These are phyloP conservation scores for Neurospora sp. DNA, from an alignment of 495 filamentous ascomycete species.

Conservation along the genomic window DNA sequence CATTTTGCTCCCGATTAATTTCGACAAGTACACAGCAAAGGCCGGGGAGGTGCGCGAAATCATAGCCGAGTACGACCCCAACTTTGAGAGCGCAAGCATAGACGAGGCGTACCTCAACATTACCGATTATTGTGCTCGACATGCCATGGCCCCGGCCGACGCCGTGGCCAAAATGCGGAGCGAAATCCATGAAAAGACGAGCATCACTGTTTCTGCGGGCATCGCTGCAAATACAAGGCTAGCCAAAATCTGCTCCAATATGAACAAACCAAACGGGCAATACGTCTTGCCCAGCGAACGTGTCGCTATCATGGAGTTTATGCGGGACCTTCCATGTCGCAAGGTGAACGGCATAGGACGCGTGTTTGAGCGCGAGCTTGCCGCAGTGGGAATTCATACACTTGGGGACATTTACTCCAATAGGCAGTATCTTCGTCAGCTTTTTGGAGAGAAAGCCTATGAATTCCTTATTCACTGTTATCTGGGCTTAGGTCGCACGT, in stretches of 20 bases:
- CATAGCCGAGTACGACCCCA: conserved; percentile 73
- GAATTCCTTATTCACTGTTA: conserved; percentile 77
- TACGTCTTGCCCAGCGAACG: conserved; percentile 64
- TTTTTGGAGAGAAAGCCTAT: conserved; percentile 89
- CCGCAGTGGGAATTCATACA: conserved; percentile 75
- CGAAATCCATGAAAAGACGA: conserved; percentile 65
- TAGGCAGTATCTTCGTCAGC: conserved; percentile 54
- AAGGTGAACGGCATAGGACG: conserved; percentile 92
- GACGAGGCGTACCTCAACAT: conserved; percentile 98
- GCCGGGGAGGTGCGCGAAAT: conserved; percentile 80
- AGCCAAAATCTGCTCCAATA: conserved; percentile 89
- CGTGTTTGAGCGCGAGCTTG: conserved; percentile 87
- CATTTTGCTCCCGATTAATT: conserved; percentile 73
- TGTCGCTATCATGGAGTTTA: conserved; percentile 68
- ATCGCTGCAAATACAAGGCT: conserved; percentile 89
- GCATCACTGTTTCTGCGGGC: conserved; percentile 89
- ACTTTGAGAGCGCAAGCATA: conserved; percentile 86
- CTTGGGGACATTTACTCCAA: conserved; percentile 83
- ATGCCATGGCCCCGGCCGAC: conserved; percentile 58
- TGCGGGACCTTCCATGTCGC: conserved; percentile 68
- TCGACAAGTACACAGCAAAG: conserved; percentile 85
- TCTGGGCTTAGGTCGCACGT: conserved; percentile 82
- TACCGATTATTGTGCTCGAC: conserved; percentile 69
- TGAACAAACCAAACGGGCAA: conserved; percentile 95
- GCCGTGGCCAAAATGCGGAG: conserved; percentile 65